Conservation (phyloP, 352 stramenopile genomes). For the Pythium aquatile region DNA sequence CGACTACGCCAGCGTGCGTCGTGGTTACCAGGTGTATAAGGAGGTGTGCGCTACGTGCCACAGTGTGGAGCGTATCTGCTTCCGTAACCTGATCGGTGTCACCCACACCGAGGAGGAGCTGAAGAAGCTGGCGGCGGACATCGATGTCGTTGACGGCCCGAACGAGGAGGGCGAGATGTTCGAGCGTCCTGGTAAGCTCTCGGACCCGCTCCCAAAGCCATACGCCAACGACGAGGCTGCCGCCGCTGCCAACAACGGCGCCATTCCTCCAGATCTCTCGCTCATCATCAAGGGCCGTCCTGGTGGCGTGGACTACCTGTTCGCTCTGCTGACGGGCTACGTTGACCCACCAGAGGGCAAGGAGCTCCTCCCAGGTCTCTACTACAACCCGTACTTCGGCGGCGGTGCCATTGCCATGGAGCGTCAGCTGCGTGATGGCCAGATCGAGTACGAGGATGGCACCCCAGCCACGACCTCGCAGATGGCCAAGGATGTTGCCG, state of each 20-base stretch:
- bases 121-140: constrained; percentile 91
- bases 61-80: constrained; percentile 96
- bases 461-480: constrained; percentile 97
- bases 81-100: constrained; percentile 97
- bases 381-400: constrained; percentile 99
- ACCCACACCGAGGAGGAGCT: constrained; percentile 94
- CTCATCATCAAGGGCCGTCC: constrained; percentile 98
- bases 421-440: constrained; percentile 95
- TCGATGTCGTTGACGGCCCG: constrained; percentile 96
- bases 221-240: constrained; percentile 98
- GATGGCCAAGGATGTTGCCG: constrained; percentile 97
- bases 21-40: constrained; percentile 99
- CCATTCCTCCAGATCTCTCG: constrained; percentile 96
- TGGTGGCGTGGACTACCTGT: constrained; percentile 96
- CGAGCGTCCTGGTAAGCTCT: constrained; percentile 97
- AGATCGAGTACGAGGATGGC: constrained; percentile 97
- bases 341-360: constrained; percentile 92
- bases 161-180: constrained; percentile 99
- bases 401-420: constrained; percentile 98
- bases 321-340: constrained; percentile 97
- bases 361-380: constrained; percentile 82
- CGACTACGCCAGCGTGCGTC: constrained; percentile 93
- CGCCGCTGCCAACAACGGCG: constrained; percentile 96
- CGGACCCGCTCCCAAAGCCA: constrained; percentile 93
- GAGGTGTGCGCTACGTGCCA: constrained; percentile 98